Base-by-base conservation (phyloP, 148 eudicot genomes). In the Amaranthus palmeri region DNA sequence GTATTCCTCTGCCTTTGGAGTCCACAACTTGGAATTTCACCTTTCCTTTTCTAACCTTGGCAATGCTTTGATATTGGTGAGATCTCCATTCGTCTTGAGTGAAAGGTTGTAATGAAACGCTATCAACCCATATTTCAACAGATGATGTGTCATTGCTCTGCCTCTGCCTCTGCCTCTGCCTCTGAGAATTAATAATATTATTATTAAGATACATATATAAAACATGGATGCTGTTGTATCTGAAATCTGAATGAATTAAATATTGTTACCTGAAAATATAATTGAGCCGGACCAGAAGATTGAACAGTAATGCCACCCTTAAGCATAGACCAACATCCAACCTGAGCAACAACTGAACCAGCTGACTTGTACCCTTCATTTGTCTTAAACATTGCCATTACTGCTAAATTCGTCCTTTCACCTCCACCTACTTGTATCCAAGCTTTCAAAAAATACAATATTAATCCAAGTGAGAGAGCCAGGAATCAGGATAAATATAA, bases 241-340 rank as follows among this genome's bases (percentile, higher is more conserved):
- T n/a, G n/a, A n/a, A n/a, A n/a, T n/a, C n/a, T n/a, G 47, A 14
- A 36, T 10, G 5, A 63, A 64, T 15, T 8, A 3, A n/a, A 65
- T 5, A 25, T 10, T 41, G 4, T 8, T 74, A 86, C 96, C 89
- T 83, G 66, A 48, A 88, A 90, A 67, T 67, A 82, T 9, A 86
- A 70, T 18, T 86, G 57, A 8, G 86, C 80, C 10, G 75, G 82
- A 74, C 82, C 75, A 0, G 92, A 79, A 60, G 74, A 57, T 54
- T 76, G 72, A 0, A 79, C 75, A 0, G 66, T 49, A 43, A 90
- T 43, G n/a, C 92, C 96, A 53, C 91, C 92, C 79, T 90, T 90
- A n/a, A 88, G 85, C 89, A 88, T 82, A 52, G 91, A 86, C 96
- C 96, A 90, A 48, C 96, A 90, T 48, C 89, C 89, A 10, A 77